Percentiles rank a stretch among this genome's conserved stretches.
Conservation (phyloP, 164 flowering plant species). For the Magnolia officinalis region DNA sequence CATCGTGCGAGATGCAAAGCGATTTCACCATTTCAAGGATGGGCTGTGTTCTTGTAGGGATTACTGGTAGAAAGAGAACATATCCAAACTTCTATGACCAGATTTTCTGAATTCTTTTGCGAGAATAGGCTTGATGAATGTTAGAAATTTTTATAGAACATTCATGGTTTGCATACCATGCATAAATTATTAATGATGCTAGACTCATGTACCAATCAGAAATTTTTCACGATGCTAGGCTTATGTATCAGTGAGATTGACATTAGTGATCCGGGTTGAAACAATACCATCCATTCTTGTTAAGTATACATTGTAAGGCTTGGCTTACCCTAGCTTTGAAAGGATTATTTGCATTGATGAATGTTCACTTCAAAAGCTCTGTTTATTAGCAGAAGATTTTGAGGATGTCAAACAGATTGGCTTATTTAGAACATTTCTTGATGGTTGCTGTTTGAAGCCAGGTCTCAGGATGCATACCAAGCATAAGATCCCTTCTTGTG, state of each 20-base stretch:
- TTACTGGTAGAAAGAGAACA: conserved; percentile 37
- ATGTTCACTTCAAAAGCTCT: too few relatives aligned
- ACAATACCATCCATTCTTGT: too few relatives aligned
- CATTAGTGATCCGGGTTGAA: too few relatives aligned
- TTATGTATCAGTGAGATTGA: not conserved
- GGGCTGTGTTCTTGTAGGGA: conserved; percentile 52
- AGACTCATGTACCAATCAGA: conserved; percentile 20
- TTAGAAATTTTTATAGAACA: not conserved
- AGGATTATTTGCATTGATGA: too few relatives aligned
- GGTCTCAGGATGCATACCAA: too few relatives aligned
- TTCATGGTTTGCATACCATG: not conserved
- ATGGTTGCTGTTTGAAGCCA: too few relatives aligned
- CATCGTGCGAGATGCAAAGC: conserved; percentile 50
- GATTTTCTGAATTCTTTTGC: not conserved
- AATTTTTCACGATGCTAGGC: not conserved
- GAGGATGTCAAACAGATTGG: too few relatives aligned
- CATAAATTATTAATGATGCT: not conserved
- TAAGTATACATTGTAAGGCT: too few relatives aligned
- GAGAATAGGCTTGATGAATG: not conserved
- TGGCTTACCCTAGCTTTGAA: too few relatives aligned
- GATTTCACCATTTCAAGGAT: conserved; percentile 57
- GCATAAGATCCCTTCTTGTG: too few relatives aligned
- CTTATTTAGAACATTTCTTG: too few relatives aligned
- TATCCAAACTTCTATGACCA: not conserved
- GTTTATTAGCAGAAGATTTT: too few relatives aligned